Percentiles rank a stretch among this genome's conserved stretches.
These are phyloP conservation scores for Diaporthe sp. DNA, from an alignment of 2,329 filamentous ascomycete genomes.

Conservation along the genomic window DNA sequence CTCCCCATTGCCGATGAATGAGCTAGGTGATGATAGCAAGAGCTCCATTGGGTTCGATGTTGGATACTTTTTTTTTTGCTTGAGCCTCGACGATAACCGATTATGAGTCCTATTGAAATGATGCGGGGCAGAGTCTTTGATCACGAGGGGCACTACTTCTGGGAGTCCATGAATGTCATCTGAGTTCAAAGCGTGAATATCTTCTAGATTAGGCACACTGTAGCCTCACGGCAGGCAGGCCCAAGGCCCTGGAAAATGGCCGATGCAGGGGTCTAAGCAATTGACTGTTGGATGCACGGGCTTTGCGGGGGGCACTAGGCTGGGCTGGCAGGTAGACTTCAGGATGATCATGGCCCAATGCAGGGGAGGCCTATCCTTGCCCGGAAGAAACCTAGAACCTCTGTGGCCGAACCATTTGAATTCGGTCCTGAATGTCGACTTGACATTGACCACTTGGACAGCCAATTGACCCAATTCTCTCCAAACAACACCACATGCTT, in stretches of 20 bases:
- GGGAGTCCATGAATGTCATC: background rate
- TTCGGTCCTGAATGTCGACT: background rate
- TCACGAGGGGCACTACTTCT: background rate
- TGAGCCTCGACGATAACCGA: background rate
- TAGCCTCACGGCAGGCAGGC: constrained; percentile 11
- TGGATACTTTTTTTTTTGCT: background rate
- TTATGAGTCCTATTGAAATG: background rate
- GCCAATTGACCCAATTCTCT: constrained; percentile 2
- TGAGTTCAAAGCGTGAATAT: background rate
- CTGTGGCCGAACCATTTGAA: background rate
- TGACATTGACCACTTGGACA: constrained; percentile 2
- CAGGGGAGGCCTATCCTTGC: background rate
- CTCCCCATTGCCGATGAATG: constrained; percentile 41
- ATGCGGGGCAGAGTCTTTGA: background rate
- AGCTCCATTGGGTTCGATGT: background rate
- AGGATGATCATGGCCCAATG: background rate
- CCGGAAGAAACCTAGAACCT: background rate
- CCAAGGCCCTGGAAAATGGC: constrained; percentile 8
- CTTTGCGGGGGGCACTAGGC: constrained; percentile 10
- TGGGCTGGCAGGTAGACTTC: background rate
- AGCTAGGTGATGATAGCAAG: background rate
- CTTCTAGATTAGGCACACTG: background rate
- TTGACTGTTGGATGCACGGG: background rate
- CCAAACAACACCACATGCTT: background rate
- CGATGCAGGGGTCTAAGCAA: constrained; percentile 9